Evolutionary conservation across 768 basidiomycete genomes (phyloP), one percentile per base, ranked within the genome.

Genomic region (Russula brevipes): DNA sequence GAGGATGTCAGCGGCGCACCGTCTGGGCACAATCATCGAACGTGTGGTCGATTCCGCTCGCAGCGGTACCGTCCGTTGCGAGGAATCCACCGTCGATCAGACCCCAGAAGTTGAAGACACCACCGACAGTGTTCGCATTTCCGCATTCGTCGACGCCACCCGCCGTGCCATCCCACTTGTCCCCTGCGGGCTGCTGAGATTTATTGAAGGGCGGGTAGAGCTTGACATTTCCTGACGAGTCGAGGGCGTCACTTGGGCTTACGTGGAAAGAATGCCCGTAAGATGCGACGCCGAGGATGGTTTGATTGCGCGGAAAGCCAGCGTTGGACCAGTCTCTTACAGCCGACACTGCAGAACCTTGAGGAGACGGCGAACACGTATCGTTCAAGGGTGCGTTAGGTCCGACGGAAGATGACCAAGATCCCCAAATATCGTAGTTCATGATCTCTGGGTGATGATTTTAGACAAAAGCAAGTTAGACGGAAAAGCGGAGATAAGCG

Each of bases 201-300:
- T 74, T 70, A 69, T 82, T 73, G 66, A 85, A 91, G 1, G 74
- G 51, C 3, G 86, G 84, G 73, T 79, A 88, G 17, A 78, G 41
- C n/a, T 74, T 74, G 36, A 87, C 71, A 9, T 68, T 65, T 10
- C 70, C 76, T 9, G 52, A 59, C 16, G 68, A 57, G 57, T 70
- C 62, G 62, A 80, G 69, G 0, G 83, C 83, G 41, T 74, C 66
- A 19, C 62, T 67, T 4, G 71, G 51, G 8, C 78, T 69, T 44
- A 82, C 78, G 11, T 66, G 24, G 78, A 78, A 94, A 24, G 90
- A 85, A 74, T 92, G 92, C 0, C 91, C 91, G 74, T 92, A 96
- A 17, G 87, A 77, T 12, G 94, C 84, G 0, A 96, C 85, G 57
- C 94, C n/a, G 7, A 98, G 83, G 35, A 93, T 83, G 61, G 96